Conservation (phyloP, 495 filamentous ascomycete genomes). For the Polyplosphaeria fusca region DNA sequence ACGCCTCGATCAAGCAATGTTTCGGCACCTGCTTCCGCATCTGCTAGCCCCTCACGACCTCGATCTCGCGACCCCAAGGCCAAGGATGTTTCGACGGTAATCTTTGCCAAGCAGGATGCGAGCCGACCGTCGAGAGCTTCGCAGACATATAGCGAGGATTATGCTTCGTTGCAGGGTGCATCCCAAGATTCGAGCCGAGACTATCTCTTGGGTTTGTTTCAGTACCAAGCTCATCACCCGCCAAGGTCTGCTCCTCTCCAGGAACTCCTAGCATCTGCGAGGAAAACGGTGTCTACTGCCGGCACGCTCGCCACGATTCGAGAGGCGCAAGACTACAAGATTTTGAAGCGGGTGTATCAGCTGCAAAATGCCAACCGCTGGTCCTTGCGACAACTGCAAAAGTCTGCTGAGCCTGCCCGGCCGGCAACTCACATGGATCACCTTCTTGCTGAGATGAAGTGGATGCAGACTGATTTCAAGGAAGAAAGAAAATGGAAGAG, state of each 20-base stretch:
- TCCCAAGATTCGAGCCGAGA: conserved; percentile 59
- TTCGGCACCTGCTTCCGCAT: conserved; percentile 35
- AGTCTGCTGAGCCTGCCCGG: conserved; percentile 71
- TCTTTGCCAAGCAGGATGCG: conserved; percentile 63
- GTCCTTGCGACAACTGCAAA: conserved; percentile 83
- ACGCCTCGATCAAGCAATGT: conserved; percentile 39
- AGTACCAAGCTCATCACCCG: conserved; percentile 61
- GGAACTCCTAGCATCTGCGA: conserved; percentile 66
- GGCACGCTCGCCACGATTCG: conserved; percentile 73
- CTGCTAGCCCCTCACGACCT: conserved; percentile 36
- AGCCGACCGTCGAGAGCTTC: conserved; percentile 13
- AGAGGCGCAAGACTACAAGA: conserved; percentile 79
- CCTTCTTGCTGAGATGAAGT: conserved; percentile 85
- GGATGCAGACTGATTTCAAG: conserved; percentile 94
- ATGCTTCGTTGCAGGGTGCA: conserved; percentile 48
- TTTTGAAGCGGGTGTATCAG: conserved; percentile 78
- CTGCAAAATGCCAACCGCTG: conserved; percentile 85
- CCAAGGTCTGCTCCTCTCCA: conserved; percentile 60
- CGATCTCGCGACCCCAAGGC: conserved; percentile 53
- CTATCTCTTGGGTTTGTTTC: conserved; percentile 79
- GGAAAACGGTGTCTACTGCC: conserved; percentile 76
- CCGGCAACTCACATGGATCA: conserved; percentile 78
- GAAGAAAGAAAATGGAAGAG: conserved; percentile 94
- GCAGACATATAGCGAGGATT: conserved; percentile 39
- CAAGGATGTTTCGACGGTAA: conserved; percentile 71